Evolutionary conservation across 495 filamentous ascomycete genomes (phyloP).

Genomic region (Chaetomidium leptoderma): DNA sequence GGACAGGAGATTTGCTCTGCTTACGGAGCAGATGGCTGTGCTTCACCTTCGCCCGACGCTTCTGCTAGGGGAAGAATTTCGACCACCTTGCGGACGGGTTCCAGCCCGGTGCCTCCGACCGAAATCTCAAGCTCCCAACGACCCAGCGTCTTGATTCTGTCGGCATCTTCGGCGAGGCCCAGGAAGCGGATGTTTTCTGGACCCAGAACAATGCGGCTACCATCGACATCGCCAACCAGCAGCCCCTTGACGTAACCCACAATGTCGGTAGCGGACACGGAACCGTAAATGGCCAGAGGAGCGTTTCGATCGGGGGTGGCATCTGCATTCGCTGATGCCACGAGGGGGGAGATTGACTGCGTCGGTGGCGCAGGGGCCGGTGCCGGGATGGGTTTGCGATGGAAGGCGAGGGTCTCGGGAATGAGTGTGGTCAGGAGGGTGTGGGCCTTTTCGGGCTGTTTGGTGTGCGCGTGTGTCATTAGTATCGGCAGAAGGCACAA

Average conservation of each 20-base stretch:
- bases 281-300: conserved; percentile 38
- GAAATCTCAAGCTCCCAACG: conserved; percentile 37
- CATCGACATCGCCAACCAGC: conserved; percentile 28
- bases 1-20: not conserved
- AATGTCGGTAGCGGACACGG: conserved; percentile 38
- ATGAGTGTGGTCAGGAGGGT: conserved; percentile 88
- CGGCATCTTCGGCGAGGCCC: conserved; percentile 31
- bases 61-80: conserved; percentile 32
- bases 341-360: conserved; percentile 21
- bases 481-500: not conserved
- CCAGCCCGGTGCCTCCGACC: conserved; percentile 13
- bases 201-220: conserved; percentile 33
- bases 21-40: not conserved
- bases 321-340: conserved; percentile 9
- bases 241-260: conserved; percentile 29
- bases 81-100: conserved; percentile 32
- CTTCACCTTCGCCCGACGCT: not conserved
- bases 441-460: conserved; percentile 53
- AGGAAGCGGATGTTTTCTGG: conserved; percentile 30
- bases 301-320: not conserved
- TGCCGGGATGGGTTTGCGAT: conserved; percentile 53
- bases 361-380: conserved; percentile 20
- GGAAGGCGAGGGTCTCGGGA: conserved; percentile 83
- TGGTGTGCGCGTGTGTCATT: conserved; percentile 1
- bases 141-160: conserved; percentile 40